Conservation (phyloP, 202 grass and related monocot genomes). For the Musa balbisiana region DNA sequence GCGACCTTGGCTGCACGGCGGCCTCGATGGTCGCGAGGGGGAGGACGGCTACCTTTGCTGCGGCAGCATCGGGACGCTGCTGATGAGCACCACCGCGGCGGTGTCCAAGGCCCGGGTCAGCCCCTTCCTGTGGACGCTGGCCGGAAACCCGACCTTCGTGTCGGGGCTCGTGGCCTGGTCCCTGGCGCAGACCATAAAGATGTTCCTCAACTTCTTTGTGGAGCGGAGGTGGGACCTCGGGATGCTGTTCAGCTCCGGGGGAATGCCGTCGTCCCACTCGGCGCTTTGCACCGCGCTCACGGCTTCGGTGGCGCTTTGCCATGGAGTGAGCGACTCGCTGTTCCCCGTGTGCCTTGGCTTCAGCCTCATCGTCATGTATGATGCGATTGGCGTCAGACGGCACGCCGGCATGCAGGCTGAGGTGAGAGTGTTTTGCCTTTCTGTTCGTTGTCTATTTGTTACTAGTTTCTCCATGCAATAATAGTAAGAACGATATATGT, state of each 20-base stretch:
- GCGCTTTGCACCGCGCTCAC: slow-evolving; percentile 89
- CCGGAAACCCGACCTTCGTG: slow-evolving; percentile 83
- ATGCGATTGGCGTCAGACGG: slow-evolving; percentile 79
- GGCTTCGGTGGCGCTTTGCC: slow-evolving; percentile 77
- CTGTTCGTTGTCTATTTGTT: not conserved
- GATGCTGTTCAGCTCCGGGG: slow-evolving; percentile 79
- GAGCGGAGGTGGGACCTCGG: slow-evolving; percentile 72
- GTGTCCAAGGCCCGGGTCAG: slow-evolving; percentile 65
- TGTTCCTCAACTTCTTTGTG: slow-evolving; percentile 67
- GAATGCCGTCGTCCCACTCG: slow-evolving; percentile 96
- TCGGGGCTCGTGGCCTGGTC: slow-evolving; percentile 79
- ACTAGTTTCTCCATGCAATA: not conserved
- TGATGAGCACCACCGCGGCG: slow-evolving; percentile 96
- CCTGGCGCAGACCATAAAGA: slow-evolving; percentile 65
- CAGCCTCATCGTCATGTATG: slow-evolving; percentile 87
- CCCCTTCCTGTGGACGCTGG: slow-evolving; percentile 64
- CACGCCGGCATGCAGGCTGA: slow-evolving; percentile 95
- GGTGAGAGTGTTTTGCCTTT: slow-evolving; percentile 36
- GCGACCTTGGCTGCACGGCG: slow-evolving; percentile 37
- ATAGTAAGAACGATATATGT: not conserved
- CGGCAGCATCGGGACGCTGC: slow-evolving; percentile 55
- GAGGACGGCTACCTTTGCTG: slow-evolving; percentile 25
- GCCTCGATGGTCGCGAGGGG: slow-evolving; percentile 32
- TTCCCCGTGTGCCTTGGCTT: slow-evolving; percentile 94
- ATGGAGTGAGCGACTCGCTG: slow-evolving; percentile 72